These are phyloP conservation scores for Stephania yunnanensis DNA, from an alignment of 164 flowering plant species.

Conservation along the genomic window DNA sequence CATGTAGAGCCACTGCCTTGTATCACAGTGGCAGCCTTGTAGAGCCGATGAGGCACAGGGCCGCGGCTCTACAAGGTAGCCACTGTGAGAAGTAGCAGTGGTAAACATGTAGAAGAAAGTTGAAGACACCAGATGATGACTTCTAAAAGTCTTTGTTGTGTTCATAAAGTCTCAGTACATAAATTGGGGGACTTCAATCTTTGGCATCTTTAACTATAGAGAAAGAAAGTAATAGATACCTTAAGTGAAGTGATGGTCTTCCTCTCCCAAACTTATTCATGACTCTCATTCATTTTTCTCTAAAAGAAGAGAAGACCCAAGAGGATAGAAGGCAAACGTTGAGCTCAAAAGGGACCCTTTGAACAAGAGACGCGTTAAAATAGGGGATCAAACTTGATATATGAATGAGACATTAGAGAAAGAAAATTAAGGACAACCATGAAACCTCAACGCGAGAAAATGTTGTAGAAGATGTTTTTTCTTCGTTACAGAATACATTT, in stretches of 20 bases:
- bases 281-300: conserved; percentile 6
- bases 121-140: too few species aligned
- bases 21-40: too few species aligned
- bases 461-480: neutral
- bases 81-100: too few species aligned
- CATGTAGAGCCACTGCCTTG: too few species aligned
- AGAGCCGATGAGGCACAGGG: too few species aligned
- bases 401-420: neutral
- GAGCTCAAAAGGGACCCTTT: neutral
- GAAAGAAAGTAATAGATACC: neutral
- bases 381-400: neutral
- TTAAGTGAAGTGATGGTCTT: neutral
- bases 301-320: too few species aligned
- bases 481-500: neutral
- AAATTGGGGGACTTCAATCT: neutral
- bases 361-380: neutral
- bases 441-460: neutral
- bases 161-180: neutral
- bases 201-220: neutral
- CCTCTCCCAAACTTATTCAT: conserved; percentile 8
- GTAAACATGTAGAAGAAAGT: too few species aligned
- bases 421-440: conserved; percentile 10
- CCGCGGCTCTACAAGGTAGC: too few species aligned
- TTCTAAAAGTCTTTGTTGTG: neutral
- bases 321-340: neutral